A percentile compares a stretch with the other conserved stretches of the same genome.
Evolutionary conservation across 1,284 basidiomycete genomes (phyloP).

Genomic region (Ceraceosorus guamensis): DNA sequence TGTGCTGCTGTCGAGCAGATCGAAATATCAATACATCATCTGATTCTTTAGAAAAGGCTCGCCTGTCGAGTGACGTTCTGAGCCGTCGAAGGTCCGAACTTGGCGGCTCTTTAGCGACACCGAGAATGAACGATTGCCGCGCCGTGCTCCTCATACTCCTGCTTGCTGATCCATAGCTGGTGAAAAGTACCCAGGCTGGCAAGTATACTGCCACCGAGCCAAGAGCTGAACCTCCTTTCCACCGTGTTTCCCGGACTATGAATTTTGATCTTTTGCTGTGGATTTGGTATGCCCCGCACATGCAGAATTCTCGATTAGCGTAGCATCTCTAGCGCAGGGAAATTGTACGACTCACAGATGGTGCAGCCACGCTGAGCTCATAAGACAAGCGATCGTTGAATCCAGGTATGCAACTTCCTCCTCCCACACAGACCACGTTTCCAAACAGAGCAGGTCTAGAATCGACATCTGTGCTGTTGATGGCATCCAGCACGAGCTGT

Average conservation of each 20-base stretch:
- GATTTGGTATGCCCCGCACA: constrained; percentile 1
- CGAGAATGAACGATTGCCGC: constrained; percentile 40
- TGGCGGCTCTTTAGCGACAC: constrained; percentile 14
- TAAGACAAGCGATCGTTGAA: constrained; percentile 74
- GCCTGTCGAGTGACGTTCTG: too few relatives aligned
- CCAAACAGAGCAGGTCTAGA: constrained; percentile 77
- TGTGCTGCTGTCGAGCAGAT: too few relatives aligned
- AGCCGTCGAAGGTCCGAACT: too few relatives aligned
- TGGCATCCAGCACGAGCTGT: constrained; percentile 65
- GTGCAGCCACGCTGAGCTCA: constrained; percentile 70
- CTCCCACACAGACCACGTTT: constrained; percentile 91
- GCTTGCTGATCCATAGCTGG: constrained; percentile 46
- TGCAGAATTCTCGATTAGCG: not conserved
- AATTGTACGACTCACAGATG: constrained; percentile 52
- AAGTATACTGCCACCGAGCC: constrained; percentile 45
- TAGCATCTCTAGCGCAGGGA: constrained; percentile 53
- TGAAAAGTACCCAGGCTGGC: constrained; percentile 46
- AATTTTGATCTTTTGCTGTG: constrained; percentile 40
- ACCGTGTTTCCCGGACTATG: constrained; percentile 45
- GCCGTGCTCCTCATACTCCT: constrained; percentile 48
- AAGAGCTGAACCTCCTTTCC: constrained; percentile 42
- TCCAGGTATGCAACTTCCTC: constrained; percentile 76
- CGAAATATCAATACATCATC: too few relatives aligned
- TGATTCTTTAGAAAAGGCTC: too few relatives aligned
- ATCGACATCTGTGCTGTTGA: constrained; percentile 83